Conservation (phyloP, 305 asterid genomes). For the Fraxinus greggii region DNA sequence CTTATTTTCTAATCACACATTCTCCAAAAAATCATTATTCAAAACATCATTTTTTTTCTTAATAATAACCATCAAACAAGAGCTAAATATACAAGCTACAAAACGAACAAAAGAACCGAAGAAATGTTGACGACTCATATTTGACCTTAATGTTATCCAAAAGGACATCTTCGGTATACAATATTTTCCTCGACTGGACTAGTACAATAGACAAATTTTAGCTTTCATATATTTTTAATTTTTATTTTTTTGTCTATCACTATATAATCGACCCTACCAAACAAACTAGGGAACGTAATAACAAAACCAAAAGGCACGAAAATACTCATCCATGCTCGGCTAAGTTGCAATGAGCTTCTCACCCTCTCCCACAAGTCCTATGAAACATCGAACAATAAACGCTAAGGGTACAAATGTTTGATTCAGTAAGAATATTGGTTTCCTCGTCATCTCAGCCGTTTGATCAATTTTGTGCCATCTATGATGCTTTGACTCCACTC, state of each 20-base stretch:
- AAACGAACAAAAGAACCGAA: not conserved
- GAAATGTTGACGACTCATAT: not conserved
- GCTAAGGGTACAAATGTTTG: not conserved
- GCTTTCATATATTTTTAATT: too few relatives aligned
- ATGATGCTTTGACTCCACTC: conserved; percentile 39
- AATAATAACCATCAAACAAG: too few relatives aligned
- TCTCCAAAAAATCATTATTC: too few relatives aligned
- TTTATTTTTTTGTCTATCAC: not conserved
- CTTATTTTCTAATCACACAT: too few relatives aligned
- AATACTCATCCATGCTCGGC: not conserved
- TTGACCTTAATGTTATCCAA: not conserved
- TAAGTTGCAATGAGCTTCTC: not conserved
- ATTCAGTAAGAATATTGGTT: not conserved
- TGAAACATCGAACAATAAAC: not conserved
- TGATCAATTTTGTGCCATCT: conserved; percentile 47
- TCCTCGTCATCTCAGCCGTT: conserved; percentile 34
- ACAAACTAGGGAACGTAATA: not conserved
- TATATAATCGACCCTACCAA: not conserved
- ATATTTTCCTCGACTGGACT: not conserved
- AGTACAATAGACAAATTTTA: not conserved
- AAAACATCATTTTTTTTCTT: too few relatives aligned
- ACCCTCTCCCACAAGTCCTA: not conserved
- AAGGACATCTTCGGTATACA: not conserved
- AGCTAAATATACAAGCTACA: not conserved
- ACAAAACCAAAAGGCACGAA: not conserved